These are phyloP conservation scores for Hamigera avellanea DNA, from an alignment of 495 filamentous ascomycete genomes.

Conservation along the genomic window DNA sequence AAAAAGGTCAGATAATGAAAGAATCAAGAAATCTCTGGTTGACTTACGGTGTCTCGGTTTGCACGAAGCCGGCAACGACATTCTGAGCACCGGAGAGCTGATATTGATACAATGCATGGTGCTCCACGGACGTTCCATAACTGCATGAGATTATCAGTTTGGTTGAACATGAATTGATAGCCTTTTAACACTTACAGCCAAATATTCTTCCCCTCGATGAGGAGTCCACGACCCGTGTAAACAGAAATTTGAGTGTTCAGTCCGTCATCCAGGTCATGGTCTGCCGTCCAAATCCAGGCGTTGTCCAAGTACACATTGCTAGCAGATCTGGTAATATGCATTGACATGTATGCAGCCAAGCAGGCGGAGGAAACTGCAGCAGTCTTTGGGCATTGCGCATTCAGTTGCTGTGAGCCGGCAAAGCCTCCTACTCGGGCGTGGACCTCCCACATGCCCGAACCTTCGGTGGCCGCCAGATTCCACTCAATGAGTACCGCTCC, in stretches of 20 bases:
- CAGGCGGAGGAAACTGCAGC: slow-evolving; percentile 32
- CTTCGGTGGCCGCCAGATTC: slow-evolving; percentile 44
- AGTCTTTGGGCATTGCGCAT: slow-evolving; percentile 36
- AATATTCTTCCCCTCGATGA: slow-evolving; percentile 43
- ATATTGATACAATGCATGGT: slow-evolving; percentile 73
- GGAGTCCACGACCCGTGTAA: slow-evolving; percentile 55
- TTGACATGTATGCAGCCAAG: slow-evolving; percentile 52
- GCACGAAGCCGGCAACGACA: slow-evolving; percentile 64
- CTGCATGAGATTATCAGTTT: slow-evolving; percentile 6
- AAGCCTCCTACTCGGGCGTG: slow-evolving; percentile 47
- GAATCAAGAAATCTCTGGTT: background rate
- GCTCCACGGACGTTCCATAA: slow-evolving; percentile 64
- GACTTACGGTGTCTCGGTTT: slow-evolving; percentile 63
- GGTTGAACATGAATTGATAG: too few species aligned
- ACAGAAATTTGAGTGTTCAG: slow-evolving; percentile 50
- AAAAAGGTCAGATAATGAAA: background rate
- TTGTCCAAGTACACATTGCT: slow-evolving; percentile 51
- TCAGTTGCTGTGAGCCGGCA: slow-evolving; percentile 36
- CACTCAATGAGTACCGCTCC: slow-evolving; percentile 68
- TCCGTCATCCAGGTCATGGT: slow-evolving; percentile 60
- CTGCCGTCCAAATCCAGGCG: slow-evolving; percentile 58
- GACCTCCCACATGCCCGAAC: slow-evolving; percentile 47
- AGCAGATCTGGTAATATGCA: slow-evolving; percentile 50
- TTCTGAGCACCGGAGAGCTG: slow-evolving; percentile 59
- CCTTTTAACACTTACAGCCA: slow-evolving; percentile 38